A percentile compares a stretch with the other conserved stretches of the same genome.
phyloP scores from a whole-genome alignment of 805 yeast genomes.

The Yueomyces sp. region DNA sequence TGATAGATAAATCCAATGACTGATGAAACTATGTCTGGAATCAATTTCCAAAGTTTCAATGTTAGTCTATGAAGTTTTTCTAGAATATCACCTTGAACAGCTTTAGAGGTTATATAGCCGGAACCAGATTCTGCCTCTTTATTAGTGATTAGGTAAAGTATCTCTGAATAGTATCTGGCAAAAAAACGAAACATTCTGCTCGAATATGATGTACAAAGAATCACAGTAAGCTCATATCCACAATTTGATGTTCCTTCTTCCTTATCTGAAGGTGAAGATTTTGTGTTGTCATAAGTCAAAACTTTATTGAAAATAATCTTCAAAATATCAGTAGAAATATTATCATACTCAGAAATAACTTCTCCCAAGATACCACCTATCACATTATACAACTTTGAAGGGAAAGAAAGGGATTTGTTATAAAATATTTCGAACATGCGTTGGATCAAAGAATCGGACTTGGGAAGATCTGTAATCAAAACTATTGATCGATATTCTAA shows the following conservation, averaged over 20 bases:
- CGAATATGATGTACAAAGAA: conserved; percentile 54
- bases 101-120: conserved; percentile 1
- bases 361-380: conserved; percentile 64
- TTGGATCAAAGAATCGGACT: conserved; percentile 40
- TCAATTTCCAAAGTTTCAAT: conserved; percentile 59
- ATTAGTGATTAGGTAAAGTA: conserved; percentile 38
- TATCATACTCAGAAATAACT: conserved; percentile 55
- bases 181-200: conserved; percentile 66
- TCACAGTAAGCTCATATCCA: conserved; percentile 50
- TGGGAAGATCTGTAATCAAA: conserved; percentile 61
- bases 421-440: conserved; percentile 51
- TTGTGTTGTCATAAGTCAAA: conserved; percentile 22
- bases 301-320: conserved; percentile 56
- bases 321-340: conserved; percentile 46
- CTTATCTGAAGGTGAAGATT: conserved; percentile 19
- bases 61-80: conserved; percentile 50
- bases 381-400: conserved; percentile 42
- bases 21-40: conserved; percentile 61
- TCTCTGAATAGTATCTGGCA: conserved; percentile 70
- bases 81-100: conserved; percentile 27
- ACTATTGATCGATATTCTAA: conserved; percentile 68
- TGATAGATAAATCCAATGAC: conserved; percentile 71
- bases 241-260: conserved; percentile 28
- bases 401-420: conserved; percentile 32
- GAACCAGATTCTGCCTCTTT: conserved; percentile 8